These are phyloP conservation scores for Verticillium nonalfalfae DNA, from an alignment of 2,329 filamentous ascomycete genomes.

Conservation along the genomic window DNA sequence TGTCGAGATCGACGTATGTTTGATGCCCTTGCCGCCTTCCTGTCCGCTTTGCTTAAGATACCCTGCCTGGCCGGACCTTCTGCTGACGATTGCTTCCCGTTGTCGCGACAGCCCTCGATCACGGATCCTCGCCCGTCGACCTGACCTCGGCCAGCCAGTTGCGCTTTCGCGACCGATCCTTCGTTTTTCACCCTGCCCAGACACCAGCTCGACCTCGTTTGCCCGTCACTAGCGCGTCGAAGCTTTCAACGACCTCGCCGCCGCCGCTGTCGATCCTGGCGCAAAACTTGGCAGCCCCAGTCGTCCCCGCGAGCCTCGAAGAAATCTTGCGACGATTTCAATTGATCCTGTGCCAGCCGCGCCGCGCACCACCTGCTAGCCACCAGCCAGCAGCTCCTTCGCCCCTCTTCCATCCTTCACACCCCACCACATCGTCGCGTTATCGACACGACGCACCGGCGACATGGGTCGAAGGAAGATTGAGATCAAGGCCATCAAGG, in stretches of 20 bases:
- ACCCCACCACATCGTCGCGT: background rate
- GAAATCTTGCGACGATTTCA: background rate
- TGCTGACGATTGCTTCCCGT: background rate
- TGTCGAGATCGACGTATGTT: constrained; percentile 14
- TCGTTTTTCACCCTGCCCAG: constrained; percentile 5
- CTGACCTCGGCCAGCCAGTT: background rate
- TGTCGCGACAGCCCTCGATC: background rate
- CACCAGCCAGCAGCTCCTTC: background rate
- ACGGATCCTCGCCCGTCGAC: background rate
- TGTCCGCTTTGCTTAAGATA: constrained; percentile 3
- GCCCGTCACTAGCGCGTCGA: constrained; percentile 3
- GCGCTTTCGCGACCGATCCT: background rate
- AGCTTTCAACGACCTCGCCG: constrained; percentile 4
- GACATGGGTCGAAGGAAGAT: constrained; percentile 97
- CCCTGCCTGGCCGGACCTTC: background rate
- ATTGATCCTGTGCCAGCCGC: background rate
- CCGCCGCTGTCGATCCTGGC: constrained; percentile 4
- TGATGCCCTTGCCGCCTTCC: constrained; percentile 2
- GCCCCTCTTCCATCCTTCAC: background rate
- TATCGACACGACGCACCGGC: constrained; percentile 8
- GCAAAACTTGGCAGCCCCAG: background rate
- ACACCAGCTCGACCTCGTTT: background rate
- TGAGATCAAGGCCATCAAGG: constrained; percentile 99
- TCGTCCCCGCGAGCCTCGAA: background rate
- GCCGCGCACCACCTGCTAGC: background rate